Percentiles rank a stretch among this genome's conserved stretches.
Evolutionary conservation across 768 basidiomycete genomes (phyloP).

Genomic region (Lactarius psammicola): DNA sequence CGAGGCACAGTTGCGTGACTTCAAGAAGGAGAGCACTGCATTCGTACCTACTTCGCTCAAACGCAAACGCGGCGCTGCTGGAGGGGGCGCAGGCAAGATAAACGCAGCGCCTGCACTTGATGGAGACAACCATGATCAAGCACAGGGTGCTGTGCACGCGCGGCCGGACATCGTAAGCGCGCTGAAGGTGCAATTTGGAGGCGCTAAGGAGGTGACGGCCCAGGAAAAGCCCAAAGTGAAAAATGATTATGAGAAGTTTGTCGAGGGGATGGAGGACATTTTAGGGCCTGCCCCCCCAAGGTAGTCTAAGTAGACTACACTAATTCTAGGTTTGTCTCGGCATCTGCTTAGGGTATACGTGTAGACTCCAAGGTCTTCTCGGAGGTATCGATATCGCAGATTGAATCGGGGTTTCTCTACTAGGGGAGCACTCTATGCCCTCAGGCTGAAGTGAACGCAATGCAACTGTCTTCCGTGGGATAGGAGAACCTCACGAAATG

Average conservation of each 20-base stretch:
- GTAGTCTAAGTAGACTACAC: not conserved
- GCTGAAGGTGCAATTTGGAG: slow-evolving; percentile 59
- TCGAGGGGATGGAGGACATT: slow-evolving; percentile 74
- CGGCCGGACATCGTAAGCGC: slow-evolving; percentile 67
- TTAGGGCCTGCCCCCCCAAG: slow-evolving; percentile 34
- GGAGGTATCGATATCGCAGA: not conserved
- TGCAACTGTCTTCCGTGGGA: slow-evolving; percentile 3
- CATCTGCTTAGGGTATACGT: not conserved
- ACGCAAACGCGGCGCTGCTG: slow-evolving; percentile 55
- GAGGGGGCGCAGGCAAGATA: slow-evolving; percentile 29
- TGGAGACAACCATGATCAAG: slow-evolving; percentile 35
- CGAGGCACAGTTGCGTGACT: slow-evolving; percentile 83
- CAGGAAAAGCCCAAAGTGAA: slow-evolving; percentile 39
- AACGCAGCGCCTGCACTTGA: slow-evolving; percentile 35
- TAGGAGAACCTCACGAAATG: not conserved
- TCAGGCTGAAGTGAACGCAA: not conserved
- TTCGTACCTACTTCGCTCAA: slow-evolving; percentile 86
- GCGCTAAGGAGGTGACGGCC: slow-evolving; percentile 25
- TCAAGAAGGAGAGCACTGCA: slow-evolving; percentile 92
- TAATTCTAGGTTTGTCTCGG: not conserved
- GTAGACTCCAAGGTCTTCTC: not conserved
- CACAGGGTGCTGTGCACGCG: slow-evolving; percentile 36
- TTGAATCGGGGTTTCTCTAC: not conserved
- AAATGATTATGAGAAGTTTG: slow-evolving; percentile 74
- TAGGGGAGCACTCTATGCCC: not conserved